Base-by-base conservation (phyloP, 2,329 filamentous ascomycete species). In the Aspergillus hiratsukae region DNA sequence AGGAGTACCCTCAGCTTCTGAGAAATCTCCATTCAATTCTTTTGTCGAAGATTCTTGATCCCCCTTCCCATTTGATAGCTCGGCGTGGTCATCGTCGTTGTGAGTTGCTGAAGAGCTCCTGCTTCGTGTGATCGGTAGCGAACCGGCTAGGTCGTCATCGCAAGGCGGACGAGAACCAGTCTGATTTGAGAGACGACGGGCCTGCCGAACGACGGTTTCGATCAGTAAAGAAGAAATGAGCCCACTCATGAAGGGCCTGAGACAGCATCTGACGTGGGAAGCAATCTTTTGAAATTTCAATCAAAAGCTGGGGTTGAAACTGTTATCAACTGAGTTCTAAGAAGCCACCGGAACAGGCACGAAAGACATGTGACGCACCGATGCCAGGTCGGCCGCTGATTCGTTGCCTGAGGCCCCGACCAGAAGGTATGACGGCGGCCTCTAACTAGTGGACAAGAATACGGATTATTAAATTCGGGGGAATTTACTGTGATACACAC, bases 131-230 rank as follows among this genome's bases (percentile, higher is more conserved):
- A 55, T 61, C 58, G 60, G 61, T 49, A 62, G 60, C 31, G 63
- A 55, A 51, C 63, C 59, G 37, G 65, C 60, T 57, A 62, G 58
- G 53, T 65, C 52, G 62, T 66, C 58, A 50, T 54, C 60, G 55
- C 58, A 59, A 64, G 64, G 57, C 59, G 67, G 57, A 28, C 52
- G 58, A 49, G 62, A 41, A 53, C 56, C 49, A 37, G 62, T 50
- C 48, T 61, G 66, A 50, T 58, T 61, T 37, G 75, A 75, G 57
- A 73, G 71, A 58, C 71, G 74, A 58, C 72, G 71, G 60, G 74
- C 72, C 68, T 74, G 72, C 60, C 75, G 74, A 60, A 77, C 64
- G 60, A 75, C 72, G 50, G 75, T 71, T 63, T 78, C 76, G 57
- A 75, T 72, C 49, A 79, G 64, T 56, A 76, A 71, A 43, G 76